Evolutionary conservation across 2,329 filamentous ascomycete species (phyloP), one percentile per base, ranked within the genome.

Genomic region (Colletotrichum euphorbiae): DNA sequence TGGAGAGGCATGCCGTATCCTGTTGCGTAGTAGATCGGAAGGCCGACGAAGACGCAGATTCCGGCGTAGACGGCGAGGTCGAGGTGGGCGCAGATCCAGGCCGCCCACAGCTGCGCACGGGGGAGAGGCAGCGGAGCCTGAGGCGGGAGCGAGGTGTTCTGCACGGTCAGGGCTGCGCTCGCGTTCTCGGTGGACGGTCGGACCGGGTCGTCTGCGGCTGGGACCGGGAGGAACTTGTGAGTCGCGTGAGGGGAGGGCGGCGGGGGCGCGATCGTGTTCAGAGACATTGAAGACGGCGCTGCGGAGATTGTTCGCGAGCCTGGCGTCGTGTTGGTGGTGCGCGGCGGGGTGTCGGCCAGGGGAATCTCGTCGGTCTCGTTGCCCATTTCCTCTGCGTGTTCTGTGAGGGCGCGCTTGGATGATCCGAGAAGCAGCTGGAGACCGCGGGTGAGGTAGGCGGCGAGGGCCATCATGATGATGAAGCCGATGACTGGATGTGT

Each of bases 401-500:
- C 82, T 1, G 80, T 81, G 57, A 82, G 77, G 2, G 84, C 82
- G 57, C 84, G 81, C 72, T 89, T 89, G 0, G 84, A 84, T 0
- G 82, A 81, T 28, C 85, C 83, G 1, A 84, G 74, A 12, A 86
- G 38, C 19, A 87, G 74, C 70, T 89, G 86, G 3, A 89, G 77
- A 6, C 78, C 80, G 13, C 87, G 82, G 0, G 85, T 85, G 74
- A 87, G 78, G 74, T 85, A 88, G 4, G 86, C 85, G 13, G 85
- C 85, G 51, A 83, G 73, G 5, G 80, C 76, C 74, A 88, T 81
- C 78, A 87, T 84, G 46, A 82, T 75, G 12, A 85, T 71, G 75
- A 87, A 89, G 13, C 86, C 87, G 48, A 88, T 74, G 4, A 87
- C 87, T 88, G 33, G 2, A 7, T 15, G 0, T 3, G 2, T 71